Base-by-base conservation (phyloP, 352 stramenopile species). In the Blastocystis sp. region DNA sequence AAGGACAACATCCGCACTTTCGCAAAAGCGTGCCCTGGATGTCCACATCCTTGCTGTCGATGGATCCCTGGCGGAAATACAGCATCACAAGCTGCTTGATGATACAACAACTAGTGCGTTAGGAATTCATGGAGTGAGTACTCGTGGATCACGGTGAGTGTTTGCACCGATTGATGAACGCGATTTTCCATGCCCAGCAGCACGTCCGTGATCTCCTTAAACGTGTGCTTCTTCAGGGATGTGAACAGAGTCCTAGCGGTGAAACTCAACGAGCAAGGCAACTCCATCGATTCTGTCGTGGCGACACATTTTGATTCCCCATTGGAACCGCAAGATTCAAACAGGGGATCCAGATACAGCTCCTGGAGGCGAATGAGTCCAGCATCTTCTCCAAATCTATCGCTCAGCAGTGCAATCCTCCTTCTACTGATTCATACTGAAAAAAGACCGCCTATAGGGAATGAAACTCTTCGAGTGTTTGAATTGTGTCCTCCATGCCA, bases 31-130 rank as follows among this genome's bases (percentile, higher is more conserved):
- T 74, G 21, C 64, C 64, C 14, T 74, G 64, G 28, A 38, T 24
- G 10, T 74, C 64, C 7, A 43, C 34, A 52, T 52, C 40, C 40
- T 74, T 74, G 17, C 24, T 52, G 19, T 74, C 64, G 21, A 74
- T 38, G 17, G 64, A 74, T 28, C 64, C 64, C 21, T 74, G 64
- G 11, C 64, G 64, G 21, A 74, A 74, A 74, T 52, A 74, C 24
- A 74, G 34, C 64, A 74, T 74, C 34, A 74, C 64, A 34, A 74
- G 21, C 43, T 74, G 64, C 21, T 74, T 74, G 28, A 74, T 74
- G 34, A 74, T 74, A n/a, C 45, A 1, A 11, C 24, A 34, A 74
- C 64, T 74, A 52, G 7, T 48, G 3, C 21, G 21, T 48, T 48
- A 74, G 48, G 7, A 28, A 38, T 3, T 24, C 17, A 7, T 11